Evolutionary conservation across 495 filamentous ascomycete species (phyloP).

Genomic region (Darksidea phi): DNA sequence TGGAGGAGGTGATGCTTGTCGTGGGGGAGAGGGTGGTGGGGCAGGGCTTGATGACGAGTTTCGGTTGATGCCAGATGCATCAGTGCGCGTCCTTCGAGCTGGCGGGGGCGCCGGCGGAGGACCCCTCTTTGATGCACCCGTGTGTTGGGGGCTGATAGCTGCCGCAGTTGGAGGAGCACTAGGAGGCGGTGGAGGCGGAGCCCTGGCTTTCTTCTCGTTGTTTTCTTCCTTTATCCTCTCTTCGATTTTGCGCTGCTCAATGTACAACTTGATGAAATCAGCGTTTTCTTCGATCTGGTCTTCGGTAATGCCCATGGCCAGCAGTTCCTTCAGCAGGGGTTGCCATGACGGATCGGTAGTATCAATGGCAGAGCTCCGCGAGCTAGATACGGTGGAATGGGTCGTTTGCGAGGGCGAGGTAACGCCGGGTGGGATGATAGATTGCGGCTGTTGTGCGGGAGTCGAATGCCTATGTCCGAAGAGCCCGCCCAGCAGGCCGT

Average conservation of each 20-base stretch:
- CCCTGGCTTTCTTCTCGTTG: slow-evolving; percentile 52
- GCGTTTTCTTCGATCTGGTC: slow-evolving; percentile 90
- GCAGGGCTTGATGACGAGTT: slow-evolving; percentile 28
- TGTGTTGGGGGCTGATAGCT: slow-evolving; percentile 66
- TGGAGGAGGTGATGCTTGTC: slow-evolving; percentile 38
- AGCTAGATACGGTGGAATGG: slow-evolving; percentile 32
- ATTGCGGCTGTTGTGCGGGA: slow-evolving; percentile 54
- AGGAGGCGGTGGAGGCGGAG: slow-evolving; percentile 62
- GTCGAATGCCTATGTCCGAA: slow-evolving; percentile 68
- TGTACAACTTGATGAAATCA: slow-evolving; percentile 91
- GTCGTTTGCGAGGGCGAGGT: slow-evolving; percentile 39
- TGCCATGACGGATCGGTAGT: slow-evolving; percentile 80
- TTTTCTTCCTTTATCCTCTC: slow-evolving; percentile 42
- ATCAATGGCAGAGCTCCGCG: slow-evolving; percentile 66
- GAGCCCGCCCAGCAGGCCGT: slow-evolving; percentile 45
- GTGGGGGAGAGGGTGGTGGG: slow-evolving; percentile 33
- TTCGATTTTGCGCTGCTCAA: slow-evolving; percentile 73
- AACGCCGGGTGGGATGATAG: slow-evolving; percentile 48
- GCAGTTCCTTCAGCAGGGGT: slow-evolving; percentile 77
- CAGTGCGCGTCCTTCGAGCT: slow-evolving; percentile 59
- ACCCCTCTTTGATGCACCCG: slow-evolving; percentile 61
- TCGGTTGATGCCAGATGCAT: slow-evolving; percentile 29
- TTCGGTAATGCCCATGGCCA: slow-evolving; percentile 84
- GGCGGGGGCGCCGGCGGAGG: slow-evolving; percentile 84
- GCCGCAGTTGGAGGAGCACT: slow-evolving; percentile 41